These are phyloP conservation scores for Apiospora malaysiana DNA, from an alignment of 2,329 filamentous ascomycete genomes.

Conservation along the genomic window DNA sequence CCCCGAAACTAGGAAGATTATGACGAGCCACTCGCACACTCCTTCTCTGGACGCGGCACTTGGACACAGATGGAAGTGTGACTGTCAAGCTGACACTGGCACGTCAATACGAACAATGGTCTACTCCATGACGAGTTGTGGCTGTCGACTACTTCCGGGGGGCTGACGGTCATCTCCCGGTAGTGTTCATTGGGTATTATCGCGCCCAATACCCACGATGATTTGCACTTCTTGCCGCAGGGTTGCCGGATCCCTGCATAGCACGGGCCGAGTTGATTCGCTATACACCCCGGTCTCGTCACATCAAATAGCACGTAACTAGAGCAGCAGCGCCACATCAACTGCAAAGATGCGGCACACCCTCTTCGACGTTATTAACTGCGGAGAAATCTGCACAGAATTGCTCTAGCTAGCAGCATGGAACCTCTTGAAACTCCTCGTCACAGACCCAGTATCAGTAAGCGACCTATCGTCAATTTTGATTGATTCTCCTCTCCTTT, in stretches of 20 bases:
- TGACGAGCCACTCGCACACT: constrained; percentile 11
- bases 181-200: not conserved
- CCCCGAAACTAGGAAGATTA: not conserved
- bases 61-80: not conserved
- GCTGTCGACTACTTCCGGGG: not conserved
- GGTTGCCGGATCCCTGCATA: constrained; percentile 9
- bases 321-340: not conserved
- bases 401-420: not conserved
- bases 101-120: not conserved
- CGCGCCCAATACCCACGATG: not conserved
- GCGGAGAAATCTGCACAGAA: constrained; percentile 4
- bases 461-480: not conserved
- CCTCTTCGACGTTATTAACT: not conserved
- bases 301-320: constrained; percentile 13
- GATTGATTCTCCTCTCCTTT: not conserved
- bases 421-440: constrained; percentile 15
- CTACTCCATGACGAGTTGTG: not conserved
- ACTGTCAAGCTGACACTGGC: not conserved
- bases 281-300: constrained; percentile 2
- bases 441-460: not conserved
- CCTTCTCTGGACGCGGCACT: not conserved
- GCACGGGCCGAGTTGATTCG: not conserved
- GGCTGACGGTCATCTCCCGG: not conserved
- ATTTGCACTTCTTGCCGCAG: not conserved
- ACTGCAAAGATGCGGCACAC: not conserved